Evolutionary conservation across 306 rosid species (phyloP), one percentile per base, ranked within the genome.

Genomic region (Medicago ruthenica): DNA sequence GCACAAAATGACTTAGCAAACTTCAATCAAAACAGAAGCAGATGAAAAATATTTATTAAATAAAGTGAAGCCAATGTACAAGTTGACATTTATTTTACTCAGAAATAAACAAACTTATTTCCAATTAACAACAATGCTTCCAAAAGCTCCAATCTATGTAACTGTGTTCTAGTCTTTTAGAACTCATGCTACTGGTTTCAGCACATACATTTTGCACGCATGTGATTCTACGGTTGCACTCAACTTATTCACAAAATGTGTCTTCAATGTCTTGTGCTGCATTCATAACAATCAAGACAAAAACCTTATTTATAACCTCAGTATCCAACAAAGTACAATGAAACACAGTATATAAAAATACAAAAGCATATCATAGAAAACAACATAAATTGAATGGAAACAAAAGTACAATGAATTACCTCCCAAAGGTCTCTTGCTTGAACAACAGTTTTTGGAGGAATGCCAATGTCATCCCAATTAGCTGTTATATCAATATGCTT

Each of bases 351-450:
- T 18, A 54, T 54, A 8, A 54, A 66, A 41, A 44, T 18, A 42
- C 36, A 67, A 70, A 54, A 31, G 37, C 37, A 34, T 34, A 31
- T 31, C 36, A 34, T 5, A 5, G 37, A 34, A 34, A 34, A 34
- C 37, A 34, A 34, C 73, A 60, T 22, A 54, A 21, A 48, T 61
- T 37, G 39, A 71, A 61, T 47, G 74, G 0, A 13, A 58, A 4
- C 14, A 63, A 53, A 22, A 11, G 9, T 66, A 42, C 18, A 14
- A 0, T 14, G 44, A 9, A 7, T 11, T 87, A 95, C 97, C 99
- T 95, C 76, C 97, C 99, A 95, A 70, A 95, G 82, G 73, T 95
- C 97, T 85, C 97, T 87, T 12, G 92, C 99, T 87, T 84, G 36
- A 57, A 88, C 93, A 55, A 77, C 76, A 47, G 81, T 87, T 47